Conservation (phyloP, 1,284 basidiomycete genomes). For the Naganishia cerealis region DNA sequence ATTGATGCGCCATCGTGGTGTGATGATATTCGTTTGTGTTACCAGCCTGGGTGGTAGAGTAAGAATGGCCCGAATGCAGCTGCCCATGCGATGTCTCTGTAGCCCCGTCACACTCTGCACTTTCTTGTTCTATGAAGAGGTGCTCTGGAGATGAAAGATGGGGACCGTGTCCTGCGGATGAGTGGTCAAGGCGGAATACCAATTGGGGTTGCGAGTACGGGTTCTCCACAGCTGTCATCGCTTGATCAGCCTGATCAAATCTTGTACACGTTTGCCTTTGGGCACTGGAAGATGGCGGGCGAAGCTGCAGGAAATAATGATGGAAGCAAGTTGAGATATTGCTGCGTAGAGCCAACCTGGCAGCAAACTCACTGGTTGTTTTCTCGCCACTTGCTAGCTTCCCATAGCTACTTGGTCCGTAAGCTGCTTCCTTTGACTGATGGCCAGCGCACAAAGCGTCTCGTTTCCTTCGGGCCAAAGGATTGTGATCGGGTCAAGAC, state of each 20-base stretch:
- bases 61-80: not conserved
- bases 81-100: not conserved
- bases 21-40: conserved; percentile 1
- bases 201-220: conserved; percentile 7
- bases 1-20: not conserved
- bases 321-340: not conserved
- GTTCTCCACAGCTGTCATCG: conserved; percentile 18
- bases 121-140: not conserved
- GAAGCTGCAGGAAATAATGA: not conserved
- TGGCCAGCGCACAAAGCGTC: conserved; percentile 4
- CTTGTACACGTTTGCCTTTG: not conserved
- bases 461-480: not conserved
- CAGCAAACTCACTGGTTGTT: not conserved
- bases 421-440: not conserved
- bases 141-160: not conserved
- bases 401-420: not conserved
- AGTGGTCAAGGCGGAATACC: conserved; percentile 8
- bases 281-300: not conserved
- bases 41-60: not conserved
- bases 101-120: not conserved
- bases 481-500: too few relatives aligned
- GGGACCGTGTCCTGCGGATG: conserved; percentile 8
- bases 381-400: not conserved
- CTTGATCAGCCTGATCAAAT: not conserved
- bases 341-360: not conserved